phyloP scores from a whole-genome alignment of 352 stramenopile genomes.

The Phytophthora kernoviae region DNA sequence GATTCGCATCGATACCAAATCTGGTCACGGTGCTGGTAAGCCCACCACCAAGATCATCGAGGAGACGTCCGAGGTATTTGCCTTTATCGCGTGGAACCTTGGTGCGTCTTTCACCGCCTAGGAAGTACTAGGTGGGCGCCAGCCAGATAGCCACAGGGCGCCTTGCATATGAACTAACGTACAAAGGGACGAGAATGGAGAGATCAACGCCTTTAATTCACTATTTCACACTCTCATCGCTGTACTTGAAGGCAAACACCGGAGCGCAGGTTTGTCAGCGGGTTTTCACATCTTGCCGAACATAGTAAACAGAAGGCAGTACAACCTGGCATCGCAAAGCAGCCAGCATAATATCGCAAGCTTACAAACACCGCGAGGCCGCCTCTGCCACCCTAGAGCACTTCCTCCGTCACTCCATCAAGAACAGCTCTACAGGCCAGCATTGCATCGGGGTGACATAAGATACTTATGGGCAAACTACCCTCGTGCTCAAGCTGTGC shows the following conservation, averaged over 20 bases:
- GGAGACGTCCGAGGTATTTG: slow-evolving; percentile 85
- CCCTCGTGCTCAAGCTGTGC: slow-evolving; percentile 39
- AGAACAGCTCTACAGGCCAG: slow-evolving; percentile 34
- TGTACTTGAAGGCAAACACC: too few relatives aligned
- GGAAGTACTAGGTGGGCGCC: neutral
- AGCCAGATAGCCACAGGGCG: too few relatives aligned
- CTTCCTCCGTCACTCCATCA: slow-evolving; percentile 21
- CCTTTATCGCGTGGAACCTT: slow-evolving; percentile 85
- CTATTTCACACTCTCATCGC: too few relatives aligned
- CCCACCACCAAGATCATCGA: slow-evolving; percentile 90
- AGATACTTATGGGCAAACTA: slow-evolving; percentile 45
- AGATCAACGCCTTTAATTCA: too few relatives aligned
- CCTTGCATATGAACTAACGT: too few relatives aligned
- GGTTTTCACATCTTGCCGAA: too few relatives aligned
- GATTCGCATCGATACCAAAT: slow-evolving; percentile 91
- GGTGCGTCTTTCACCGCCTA: slow-evolving; percentile 51
- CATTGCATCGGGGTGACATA: slow-evolving; percentile 38
- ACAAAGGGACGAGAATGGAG: too few relatives aligned
- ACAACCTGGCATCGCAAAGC: too few relatives aligned
- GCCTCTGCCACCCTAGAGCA: too few relatives aligned
- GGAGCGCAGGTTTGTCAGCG: too few relatives aligned
- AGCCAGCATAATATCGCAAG: too few relatives aligned
- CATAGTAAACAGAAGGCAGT: too few relatives aligned
- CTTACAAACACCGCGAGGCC: neutral
- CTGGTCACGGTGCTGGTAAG: slow-evolving; percentile 88